A percentile compares a stretch with the other conserved stretches of the same genome.
Conservation (phyloP, 1,284 basidiomycete genomes). For the Malassezia brasiliensis region DNA sequence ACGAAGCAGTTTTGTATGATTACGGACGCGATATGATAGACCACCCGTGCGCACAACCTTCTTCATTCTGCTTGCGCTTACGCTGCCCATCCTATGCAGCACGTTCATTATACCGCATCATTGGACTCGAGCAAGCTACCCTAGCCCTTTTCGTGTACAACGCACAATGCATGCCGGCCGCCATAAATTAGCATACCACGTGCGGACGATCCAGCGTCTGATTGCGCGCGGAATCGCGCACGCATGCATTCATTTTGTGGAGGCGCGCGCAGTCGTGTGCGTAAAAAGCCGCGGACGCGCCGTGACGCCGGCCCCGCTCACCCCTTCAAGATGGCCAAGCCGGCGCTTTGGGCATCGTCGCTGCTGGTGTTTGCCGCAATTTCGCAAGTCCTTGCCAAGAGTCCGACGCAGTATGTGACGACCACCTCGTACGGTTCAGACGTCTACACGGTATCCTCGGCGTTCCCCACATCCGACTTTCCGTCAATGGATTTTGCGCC, state of each 20-base stretch:
- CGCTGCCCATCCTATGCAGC: too few species aligned
- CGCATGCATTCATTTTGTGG: not conserved
- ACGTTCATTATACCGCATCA: too few species aligned
- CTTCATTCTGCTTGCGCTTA: too few species aligned
- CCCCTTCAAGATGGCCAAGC: not conserved
- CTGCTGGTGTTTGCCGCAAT: not conserved
- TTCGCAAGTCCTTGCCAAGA: not conserved
- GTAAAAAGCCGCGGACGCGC: not conserved
- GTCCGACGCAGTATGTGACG: not conserved
- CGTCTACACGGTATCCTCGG: slow-evolving; percentile 36
- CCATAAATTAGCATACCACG: too few species aligned
- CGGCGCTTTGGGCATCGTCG: not conserved
- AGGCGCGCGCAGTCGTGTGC: not conserved
- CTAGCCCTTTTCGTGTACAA: too few species aligned
- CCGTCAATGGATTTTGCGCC: slow-evolving; percentile 28
- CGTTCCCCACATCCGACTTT: slow-evolving; percentile 45
- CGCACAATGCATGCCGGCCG: too few species aligned
- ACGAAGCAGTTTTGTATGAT: too few species aligned
- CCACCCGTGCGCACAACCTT: too few species aligned
- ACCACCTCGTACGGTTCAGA: slow-evolving; percentile 1
- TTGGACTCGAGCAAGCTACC: too few species aligned
- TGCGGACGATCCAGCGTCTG: not conserved
- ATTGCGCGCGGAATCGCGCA: not conserved
- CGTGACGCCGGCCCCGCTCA: too few species aligned
- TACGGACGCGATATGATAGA: too few species aligned